Evolutionary conservation across 2,329 filamentous ascomycete species (phyloP).

Genomic region (Xylariaceae sp.): DNA sequence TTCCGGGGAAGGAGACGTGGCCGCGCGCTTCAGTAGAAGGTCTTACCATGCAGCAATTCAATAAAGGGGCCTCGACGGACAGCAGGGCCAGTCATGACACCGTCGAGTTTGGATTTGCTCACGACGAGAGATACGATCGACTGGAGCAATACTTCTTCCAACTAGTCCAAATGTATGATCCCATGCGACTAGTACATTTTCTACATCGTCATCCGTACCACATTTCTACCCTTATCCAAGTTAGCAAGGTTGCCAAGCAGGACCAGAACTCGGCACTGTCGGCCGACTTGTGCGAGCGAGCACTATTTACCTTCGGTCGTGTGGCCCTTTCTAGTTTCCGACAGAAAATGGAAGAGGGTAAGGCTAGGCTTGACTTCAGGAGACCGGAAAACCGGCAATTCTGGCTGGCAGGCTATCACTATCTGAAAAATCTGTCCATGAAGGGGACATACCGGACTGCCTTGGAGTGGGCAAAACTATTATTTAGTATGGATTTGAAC

Average conservation of each 20-base stretch:
- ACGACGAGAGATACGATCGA: conserved; percentile 68
- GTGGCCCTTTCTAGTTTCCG: conserved; percentile 80
- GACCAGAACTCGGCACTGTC: conserved; percentile 83
- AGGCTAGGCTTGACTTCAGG: conserved; percentile 74
- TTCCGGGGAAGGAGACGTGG: conserved; percentile 85
- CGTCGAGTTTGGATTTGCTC: conserved; percentile 72
- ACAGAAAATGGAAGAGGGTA: conserved; percentile 69
- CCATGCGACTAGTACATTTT: conserved; percentile 73
- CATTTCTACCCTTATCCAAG: conserved; percentile 87
- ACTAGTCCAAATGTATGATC: conserved; percentile 79
- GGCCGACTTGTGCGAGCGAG: conserved; percentile 82
- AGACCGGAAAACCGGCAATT: conserved; percentile 87
- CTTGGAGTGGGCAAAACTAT: conserved; percentile 86
- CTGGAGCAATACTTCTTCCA: conserved; percentile 72
- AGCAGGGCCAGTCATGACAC: conserved; percentile 46
- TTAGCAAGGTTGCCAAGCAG: conserved; percentile 86
- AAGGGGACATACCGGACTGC: conserved; percentile 94
- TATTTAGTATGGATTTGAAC: conserved; percentile 67
- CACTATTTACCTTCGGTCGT: conserved; percentile 89
- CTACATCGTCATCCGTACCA: conserved; percentile 79
- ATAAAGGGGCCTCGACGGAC: conserved; percentile 29
- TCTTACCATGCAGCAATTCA: conserved; percentile 68
- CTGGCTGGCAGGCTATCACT: conserved; percentile 85
- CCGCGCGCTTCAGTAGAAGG: conserved; percentile 74
- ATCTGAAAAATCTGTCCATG: conserved; percentile 77